These are phyloP conservation scores for Stagonosporopsis tanaceti DNA, from an alignment of 2,329 filamentous ascomycete species.

Conservation along the genomic window DNA sequence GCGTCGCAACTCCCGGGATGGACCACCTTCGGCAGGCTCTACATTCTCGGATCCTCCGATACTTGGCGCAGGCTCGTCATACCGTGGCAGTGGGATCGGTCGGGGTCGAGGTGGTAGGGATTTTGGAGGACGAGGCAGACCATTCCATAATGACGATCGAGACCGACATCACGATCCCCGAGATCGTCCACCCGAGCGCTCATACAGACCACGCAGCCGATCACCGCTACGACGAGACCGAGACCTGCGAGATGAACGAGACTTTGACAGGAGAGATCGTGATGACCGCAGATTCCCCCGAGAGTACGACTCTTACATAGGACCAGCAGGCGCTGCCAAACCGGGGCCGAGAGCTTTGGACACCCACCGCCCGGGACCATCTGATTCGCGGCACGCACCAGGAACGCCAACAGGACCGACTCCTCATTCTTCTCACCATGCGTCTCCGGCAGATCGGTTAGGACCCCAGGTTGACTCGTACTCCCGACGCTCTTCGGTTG, in stretches of 20 bases:
- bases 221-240: conserved; percentile 65
- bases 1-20: conserved; percentile 74
- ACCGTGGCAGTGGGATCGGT: conserved; percentile 62
- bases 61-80: conserved; percentile 63
- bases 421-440: conserved; percentile 45
- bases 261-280: conserved; percentile 50
- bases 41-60: conserved; percentile 70
- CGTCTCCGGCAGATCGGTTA: conserved; percentile 43
- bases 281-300: conserved; percentile 55
- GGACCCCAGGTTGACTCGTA: conserved; percentile 44
- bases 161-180: conserved; percentile 58
- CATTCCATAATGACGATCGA: conserved; percentile 57
- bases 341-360: conserved; percentile 40
- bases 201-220: conserved; percentile 69
- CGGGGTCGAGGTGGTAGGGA: conserved; percentile 58
- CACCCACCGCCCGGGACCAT: conserved; percentile 39
- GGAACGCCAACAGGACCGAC: conserved; percentile 45
- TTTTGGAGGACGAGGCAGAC: conserved; percentile 53
- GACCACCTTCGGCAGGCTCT: conserved; percentile 74
- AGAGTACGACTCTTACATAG: conserved; percentile 55
- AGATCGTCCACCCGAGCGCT: conserved; percentile 47
- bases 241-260: conserved; percentile 51
- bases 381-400: conserved; percentile 44
- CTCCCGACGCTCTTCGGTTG: conserved; percentile 48
- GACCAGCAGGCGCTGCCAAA: conserved; percentile 42